Conservation (phyloP, 139 green algal genomes). For the Penium margaritaceum region DNA sequence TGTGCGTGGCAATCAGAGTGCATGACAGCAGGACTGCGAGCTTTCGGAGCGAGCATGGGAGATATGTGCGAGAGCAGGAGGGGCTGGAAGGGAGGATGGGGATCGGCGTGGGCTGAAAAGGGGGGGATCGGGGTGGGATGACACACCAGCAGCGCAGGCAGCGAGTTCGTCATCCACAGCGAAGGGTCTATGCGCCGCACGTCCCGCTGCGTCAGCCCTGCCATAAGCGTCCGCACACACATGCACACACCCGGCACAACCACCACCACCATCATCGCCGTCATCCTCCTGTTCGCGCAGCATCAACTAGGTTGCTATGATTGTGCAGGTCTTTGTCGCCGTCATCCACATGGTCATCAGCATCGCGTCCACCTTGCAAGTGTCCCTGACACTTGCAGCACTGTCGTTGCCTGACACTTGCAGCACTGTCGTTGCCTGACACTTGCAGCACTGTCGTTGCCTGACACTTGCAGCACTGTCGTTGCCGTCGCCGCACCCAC, state of each 20-base stretch:
- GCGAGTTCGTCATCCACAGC: conserved; percentile 39
- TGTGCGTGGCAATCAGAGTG: no score
- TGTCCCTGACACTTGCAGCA: background rate
- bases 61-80: background rate
- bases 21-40: no score
- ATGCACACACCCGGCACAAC: background rate
- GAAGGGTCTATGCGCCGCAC: conserved; percentile 34
- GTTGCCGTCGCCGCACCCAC: no score
- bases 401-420: no score
- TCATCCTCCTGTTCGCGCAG: background rate
- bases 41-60: no score
- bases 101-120: background rate
- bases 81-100: background rate
- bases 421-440: no score
- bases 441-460: no score
- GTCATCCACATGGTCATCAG: background rate
- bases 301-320: no score
- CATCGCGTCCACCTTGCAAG: background rate
- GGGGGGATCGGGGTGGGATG: background rate
- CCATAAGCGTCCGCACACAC: background rate
- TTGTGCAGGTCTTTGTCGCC: no score
- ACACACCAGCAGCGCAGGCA: conserved; percentile 32
- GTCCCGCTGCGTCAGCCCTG: conserved; percentile 29
- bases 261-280: background rate
- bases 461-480: no score